Base-by-base conservation (phyloP, 2,329 filamentous ascomycete genomes). In the Sporothrix schenckii region DNA sequence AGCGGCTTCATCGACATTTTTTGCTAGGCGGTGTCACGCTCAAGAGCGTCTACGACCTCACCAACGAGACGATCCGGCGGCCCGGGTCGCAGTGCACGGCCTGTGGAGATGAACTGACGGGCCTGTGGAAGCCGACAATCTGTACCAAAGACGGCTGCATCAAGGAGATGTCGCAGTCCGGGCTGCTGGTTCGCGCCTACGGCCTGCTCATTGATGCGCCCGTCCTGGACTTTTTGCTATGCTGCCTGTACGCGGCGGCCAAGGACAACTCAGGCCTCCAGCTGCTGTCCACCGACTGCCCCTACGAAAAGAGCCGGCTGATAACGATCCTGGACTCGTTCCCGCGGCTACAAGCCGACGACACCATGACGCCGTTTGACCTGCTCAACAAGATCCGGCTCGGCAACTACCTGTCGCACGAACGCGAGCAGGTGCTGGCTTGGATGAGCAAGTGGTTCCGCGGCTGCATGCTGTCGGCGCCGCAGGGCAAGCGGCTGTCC, bases 401-500 rank as follows among this genome's bases (percentile, higher is more conserved):
- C 2, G 13, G 4, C 13, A 66, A 56, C 10, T 27, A 24, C 10
- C 44, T 71, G 6, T 39, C 61, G 16, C 24, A 30, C 16, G 69
- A 72, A 34, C 70, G 74, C 21, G 72, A 73, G 58, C 24, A 66
- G 41, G 68, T 76, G 9, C 69, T 76, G 7, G 70, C 69, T 1
- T 76, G 75, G 75, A 74, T 76, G 70, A 71, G 73, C 70, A 52
- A 69, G 19, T 66, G 56, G 41, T 75, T 76, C 72, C 69, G 72
- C 13, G 75, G 73, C 9, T 75, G 74, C 68, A 70, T 76, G 68
- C 44, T 75, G 34, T 69, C 73, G 34, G 73, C 75, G 14, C 73
- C 75, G 13, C 53, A 63, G 39, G 71, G 72, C 24, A 70, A 72
- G 44, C 72, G 71, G 4, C 65, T 76, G 39, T 71, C 74, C 0